These are phyloP conservation scores for Fusarium pseudograminearum DNA, from an alignment of 2,329 filamentous ascomycete genomes.

Conservation along the genomic window DNA sequence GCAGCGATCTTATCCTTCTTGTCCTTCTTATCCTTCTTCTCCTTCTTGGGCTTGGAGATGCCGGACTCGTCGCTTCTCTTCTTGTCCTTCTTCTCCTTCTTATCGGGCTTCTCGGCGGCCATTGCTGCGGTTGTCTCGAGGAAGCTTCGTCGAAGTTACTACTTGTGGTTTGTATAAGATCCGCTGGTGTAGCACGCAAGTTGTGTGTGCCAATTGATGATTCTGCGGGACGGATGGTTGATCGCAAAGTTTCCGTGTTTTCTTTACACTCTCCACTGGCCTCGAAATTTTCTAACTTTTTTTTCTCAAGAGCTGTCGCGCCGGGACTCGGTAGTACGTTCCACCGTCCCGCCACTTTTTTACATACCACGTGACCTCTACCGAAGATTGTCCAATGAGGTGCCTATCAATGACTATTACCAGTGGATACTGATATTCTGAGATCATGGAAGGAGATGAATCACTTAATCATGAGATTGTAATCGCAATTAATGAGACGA, in stretches of 20 bases:
- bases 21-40: conserved; percentile 74
- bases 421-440: conserved; percentile 19
- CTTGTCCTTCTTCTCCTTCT: conserved; percentile 71
- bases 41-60: conserved; percentile 67
- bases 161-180: conserved; percentile 8
- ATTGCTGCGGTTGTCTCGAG: conserved; percentile 51
- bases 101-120: conserved; percentile 62
- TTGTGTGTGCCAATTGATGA: conserved; percentile 41
- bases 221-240: conserved; percentile 35
- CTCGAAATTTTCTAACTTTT: conserved; percentile 52
- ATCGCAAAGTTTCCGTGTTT: conserved; percentile 46
- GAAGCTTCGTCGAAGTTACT: conserved; percentile 29
- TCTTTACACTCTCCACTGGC: conserved; percentile 47
- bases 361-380: conserved; percentile 19
- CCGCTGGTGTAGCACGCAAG: conserved; percentile 17
- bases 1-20: conserved; percentile 80
- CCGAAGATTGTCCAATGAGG: conserved; percentile 37
- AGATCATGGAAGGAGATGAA: conserved; percentile 3
- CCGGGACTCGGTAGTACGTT: conserved; percentile 49
- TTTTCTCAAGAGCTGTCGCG: conserved; percentile 49
- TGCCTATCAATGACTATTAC: conserved; percentile 42
- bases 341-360: conserved; percentile 47
- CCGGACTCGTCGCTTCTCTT: conserved; percentile 68
- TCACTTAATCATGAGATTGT: conserved; percentile 15
- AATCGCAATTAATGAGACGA: background rate